Evolutionary conservation across 202 grass and related monocot genomes (phyloP).

Genomic region (Setaria viridis): DNA sequence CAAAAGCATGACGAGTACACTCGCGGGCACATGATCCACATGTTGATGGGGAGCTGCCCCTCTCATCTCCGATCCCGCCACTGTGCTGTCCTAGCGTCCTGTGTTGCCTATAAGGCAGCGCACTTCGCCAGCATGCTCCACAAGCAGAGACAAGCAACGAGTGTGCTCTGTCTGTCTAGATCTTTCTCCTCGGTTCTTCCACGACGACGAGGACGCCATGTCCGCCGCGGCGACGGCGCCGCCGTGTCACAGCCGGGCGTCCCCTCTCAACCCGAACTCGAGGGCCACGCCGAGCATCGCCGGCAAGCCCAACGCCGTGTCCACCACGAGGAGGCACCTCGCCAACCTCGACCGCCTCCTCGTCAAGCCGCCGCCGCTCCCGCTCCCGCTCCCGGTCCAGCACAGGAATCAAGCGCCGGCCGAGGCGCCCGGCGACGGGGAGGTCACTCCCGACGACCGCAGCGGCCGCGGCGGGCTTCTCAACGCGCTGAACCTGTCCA

Average conservation of each 20-base stretch:
- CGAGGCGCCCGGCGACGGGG: neutral
- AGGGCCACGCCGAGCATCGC: neutral
- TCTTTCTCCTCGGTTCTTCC: neutral
- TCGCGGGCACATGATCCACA: slow-evolving; percentile 44
- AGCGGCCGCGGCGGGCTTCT: slow-evolving; percentile 22
- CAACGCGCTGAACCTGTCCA: slow-evolving; percentile 44
- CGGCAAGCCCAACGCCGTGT: slow-evolving; percentile 21
- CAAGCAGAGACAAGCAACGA: neutral
- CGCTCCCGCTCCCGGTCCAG: slow-evolving; percentile 30
- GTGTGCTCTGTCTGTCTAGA: neutral
- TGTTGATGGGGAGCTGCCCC: slow-evolving; percentile 25
- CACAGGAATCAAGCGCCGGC: neutral
- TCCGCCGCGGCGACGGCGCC: slow-evolving; percentile 40
- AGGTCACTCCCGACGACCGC: neutral
- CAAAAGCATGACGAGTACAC: slow-evolving; percentile 33
- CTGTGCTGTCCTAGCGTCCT: neutral
- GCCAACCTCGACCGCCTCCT: slow-evolving; percentile 74
- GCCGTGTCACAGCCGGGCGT: slow-evolving; percentile 41
- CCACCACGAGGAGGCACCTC: slow-evolving; percentile 56
- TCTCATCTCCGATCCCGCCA: neutral
- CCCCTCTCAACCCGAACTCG: slow-evolving; percentile 63
- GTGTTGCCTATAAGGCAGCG: slow-evolving; percentile 33
- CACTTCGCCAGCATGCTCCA: slow-evolving; percentile 1
- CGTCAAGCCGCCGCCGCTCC: slow-evolving; percentile 40
- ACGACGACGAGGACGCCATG: slow-evolving; percentile 17